phyloP scores from a whole-genome alignment of 257 asterid genomes.

The Solanum piurae region DNA sequence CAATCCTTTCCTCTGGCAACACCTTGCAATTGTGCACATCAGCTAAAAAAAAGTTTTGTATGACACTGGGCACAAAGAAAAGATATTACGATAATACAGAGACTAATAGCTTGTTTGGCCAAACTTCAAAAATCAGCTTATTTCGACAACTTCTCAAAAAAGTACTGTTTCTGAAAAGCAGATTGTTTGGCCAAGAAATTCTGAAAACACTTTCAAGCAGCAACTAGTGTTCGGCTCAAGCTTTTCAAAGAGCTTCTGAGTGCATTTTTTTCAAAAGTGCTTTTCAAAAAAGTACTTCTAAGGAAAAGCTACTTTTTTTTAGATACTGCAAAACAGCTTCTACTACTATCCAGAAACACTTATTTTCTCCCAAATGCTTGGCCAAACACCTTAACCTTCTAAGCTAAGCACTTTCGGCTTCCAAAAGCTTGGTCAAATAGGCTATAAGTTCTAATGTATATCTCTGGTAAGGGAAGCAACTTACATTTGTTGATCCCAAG shows the following conservation, averaged over 20 bases:
- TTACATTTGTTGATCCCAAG: constrained; percentile 78
- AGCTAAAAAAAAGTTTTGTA: constrained; percentile 22
- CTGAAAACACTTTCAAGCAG: not conserved
- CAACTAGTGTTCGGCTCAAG: not conserved
- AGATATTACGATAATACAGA: not conserved
- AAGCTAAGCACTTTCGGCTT: not conserved
- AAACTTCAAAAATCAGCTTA: not conserved
- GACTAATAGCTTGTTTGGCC: not conserved
- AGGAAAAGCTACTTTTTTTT: not conserved
- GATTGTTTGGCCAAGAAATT: not conserved
- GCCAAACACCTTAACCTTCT: not conserved
- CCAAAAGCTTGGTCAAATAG: not conserved
- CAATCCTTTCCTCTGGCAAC: constrained; percentile 76
- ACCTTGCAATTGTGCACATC: constrained; percentile 46
- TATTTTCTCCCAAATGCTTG: not conserved
- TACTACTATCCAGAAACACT: not conserved
- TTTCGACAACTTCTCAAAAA: not conserved
- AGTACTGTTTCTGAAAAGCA: not conserved
- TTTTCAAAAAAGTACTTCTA: not conserved
- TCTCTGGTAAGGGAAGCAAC: not conserved
- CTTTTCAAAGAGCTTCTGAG: not conserved
- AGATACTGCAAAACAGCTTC: not conserved
- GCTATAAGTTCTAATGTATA: not conserved
- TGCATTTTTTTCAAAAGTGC: not conserved
- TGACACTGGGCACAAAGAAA: not conserved